Percentiles rank a stretch among this genome's conserved stretches.
Conservation (phyloP, 225 moss, liverwort and hornwort species). For the Takakia lepidozioides region DNA sequence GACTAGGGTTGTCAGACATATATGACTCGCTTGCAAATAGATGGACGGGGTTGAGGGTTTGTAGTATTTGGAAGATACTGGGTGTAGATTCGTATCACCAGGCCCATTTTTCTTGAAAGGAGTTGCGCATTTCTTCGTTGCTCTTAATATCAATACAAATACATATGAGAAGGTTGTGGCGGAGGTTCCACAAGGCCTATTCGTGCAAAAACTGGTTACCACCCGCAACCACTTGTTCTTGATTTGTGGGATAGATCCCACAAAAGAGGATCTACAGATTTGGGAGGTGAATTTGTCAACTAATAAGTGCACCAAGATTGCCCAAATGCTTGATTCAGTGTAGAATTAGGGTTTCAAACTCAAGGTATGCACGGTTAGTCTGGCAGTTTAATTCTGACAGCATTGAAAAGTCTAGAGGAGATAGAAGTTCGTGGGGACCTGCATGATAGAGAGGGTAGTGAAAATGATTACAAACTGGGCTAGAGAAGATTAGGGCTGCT, state of each 20-base stretch:
- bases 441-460: too few relatives aligned
- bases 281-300: slow-evolving; percentile 3
- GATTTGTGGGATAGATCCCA: background rate
- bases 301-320: slow-evolving; percentile 1
- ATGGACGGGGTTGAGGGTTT: background rate
- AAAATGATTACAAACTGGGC: too few relatives aligned
- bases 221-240: slow-evolving; percentile 2
- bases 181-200: background rate
- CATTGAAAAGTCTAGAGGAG: too few relatives aligned
- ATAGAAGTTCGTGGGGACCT: too few relatives aligned
- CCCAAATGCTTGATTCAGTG: slow-evolving; percentile 1
- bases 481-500: too few relatives aligned
- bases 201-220: background rate
- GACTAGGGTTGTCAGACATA: background rate
- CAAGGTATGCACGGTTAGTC: too few relatives aligned
- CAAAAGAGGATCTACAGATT: background rate
- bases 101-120: background rate
- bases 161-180: background rate
- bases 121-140: background rate
- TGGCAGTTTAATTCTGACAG: too few relatives aligned
- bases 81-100: background rate
- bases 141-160: background rate
- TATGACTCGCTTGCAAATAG: background rate
- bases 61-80: background rate
- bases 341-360: too few relatives aligned